Percentiles rank a stretch among this genome's conserved stretches.
These are phyloP conservation scores for Sclerotinia trifoliorum DNA, from an alignment of 2,329 filamentous ascomycete genomes.

Conservation along the genomic window DNA sequence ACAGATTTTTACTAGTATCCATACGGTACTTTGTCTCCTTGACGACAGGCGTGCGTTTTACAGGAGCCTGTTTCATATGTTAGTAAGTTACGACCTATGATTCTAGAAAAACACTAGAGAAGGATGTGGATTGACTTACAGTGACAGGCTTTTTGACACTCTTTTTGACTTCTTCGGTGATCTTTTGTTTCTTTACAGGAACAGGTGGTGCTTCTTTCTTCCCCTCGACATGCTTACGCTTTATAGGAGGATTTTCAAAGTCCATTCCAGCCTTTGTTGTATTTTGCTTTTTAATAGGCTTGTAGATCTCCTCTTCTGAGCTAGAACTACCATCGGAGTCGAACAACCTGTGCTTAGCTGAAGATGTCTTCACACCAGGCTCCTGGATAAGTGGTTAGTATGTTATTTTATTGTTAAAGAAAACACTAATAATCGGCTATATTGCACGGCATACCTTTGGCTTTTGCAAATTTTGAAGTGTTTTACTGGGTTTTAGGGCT, in stretches of 20 bases:
- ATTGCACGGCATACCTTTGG: neutral
- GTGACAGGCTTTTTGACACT: neutral
- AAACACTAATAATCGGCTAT: neutral
- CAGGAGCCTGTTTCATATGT: neutral
- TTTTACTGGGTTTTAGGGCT: neutral
- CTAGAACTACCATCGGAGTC: neutral
- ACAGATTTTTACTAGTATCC: neutral
- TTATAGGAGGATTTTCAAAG: neutral
- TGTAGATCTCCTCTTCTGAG: neutral
- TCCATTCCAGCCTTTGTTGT: neutral
- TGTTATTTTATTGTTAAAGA: neutral
- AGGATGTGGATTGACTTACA: neutral
- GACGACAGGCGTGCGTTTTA: neutral
- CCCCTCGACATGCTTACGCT: neutral
- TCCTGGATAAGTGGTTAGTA: neutral
- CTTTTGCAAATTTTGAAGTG: neutral
- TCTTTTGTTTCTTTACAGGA: slow-evolving; percentile 3
- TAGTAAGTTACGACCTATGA: neutral
- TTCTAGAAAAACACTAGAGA: neutral
- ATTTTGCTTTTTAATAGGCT: neutral
- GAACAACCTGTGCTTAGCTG: neutral
- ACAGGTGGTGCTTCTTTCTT: neutral
- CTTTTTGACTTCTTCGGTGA: neutral
- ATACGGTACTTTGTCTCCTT: neutral
- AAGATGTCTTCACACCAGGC: neutral